Percentiles rank a stretch among this genome's conserved stretches.
Conservation (phyloP, 2,329 filamentous ascomycete species). For the Colletotrichum falcatum region DNA sequence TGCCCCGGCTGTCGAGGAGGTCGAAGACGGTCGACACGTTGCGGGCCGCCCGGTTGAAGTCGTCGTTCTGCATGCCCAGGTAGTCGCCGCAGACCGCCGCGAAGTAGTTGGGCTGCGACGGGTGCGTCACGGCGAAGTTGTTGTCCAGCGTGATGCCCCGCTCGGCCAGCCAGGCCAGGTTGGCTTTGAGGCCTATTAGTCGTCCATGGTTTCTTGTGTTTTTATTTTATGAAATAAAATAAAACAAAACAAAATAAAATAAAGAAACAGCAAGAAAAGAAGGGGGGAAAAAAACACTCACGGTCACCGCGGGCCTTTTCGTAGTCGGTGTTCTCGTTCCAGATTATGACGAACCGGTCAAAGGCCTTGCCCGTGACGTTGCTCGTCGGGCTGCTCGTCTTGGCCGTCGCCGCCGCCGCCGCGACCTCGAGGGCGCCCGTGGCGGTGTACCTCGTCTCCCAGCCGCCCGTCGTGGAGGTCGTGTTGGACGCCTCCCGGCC, state of each 20-base stretch:
- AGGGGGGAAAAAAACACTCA: not conserved
- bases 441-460: conserved; percentile 61
- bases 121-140: conserved; percentile 69
- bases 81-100: conserved; percentile 71
- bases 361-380: conserved; percentile 78
- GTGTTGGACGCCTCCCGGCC: conserved; percentile 7
- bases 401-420: conserved; percentile 69
- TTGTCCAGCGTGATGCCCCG: conserved; percentile 50
- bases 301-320: conserved; percentile 71
- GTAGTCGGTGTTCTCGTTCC: conserved; percentile 82
- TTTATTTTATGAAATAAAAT: too few relatives aligned
- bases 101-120: conserved; percentile 77
- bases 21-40: conserved; percentile 78
- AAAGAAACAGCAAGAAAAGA: too few relatives aligned
- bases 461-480: conserved; percentile 36
- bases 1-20: conserved; percentile 72
- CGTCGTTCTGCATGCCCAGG: conserved; percentile 72
- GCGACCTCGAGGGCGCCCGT: conserved; percentile 64
- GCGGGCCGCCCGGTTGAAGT: conserved; percentile 66
- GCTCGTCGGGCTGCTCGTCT: conserved; percentile 70
- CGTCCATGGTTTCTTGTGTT: too few relatives aligned
- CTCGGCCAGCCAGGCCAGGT: conserved; percentile 46
- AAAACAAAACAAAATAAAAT: too few relatives aligned
- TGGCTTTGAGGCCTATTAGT: too few relatives aligned
- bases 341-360: conserved; percentile 78